A percentile compares a stretch with the other conserved stretches of the same genome.
Conservation (phyloP, 352 stramenopile genomes). For the Phytophthora sojae region DNA sequence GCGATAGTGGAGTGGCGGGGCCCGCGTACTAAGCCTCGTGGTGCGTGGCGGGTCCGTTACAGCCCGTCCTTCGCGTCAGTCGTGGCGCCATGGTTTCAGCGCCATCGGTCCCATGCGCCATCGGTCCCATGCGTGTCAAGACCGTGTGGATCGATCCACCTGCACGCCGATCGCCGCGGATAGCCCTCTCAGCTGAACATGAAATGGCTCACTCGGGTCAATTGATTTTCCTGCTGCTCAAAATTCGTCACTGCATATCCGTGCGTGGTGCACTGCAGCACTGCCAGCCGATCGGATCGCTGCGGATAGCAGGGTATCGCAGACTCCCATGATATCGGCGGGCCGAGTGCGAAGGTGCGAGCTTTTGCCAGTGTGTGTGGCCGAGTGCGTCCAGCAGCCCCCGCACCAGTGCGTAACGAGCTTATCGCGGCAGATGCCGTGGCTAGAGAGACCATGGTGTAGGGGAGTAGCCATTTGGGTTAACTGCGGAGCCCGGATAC, state of each 20-base stretch:
- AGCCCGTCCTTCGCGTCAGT: constrained; percentile 9
- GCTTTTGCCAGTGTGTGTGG: neutral
- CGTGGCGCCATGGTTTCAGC: constrained; percentile 19
- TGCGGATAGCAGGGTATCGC: constrained; percentile 22
- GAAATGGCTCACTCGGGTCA: neutral
- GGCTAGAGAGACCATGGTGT: neutral
- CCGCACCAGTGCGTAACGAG: constrained; percentile 7
- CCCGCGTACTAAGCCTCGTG: neutral
- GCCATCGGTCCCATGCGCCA: too few species aligned
- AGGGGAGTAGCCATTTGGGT: neutral
- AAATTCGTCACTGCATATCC: neutral
- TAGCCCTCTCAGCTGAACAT: neutral
- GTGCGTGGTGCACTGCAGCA: neutral
- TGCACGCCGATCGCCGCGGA: constrained; percentile 2
- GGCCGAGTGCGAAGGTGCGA: neutral
- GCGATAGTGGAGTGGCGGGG: neutral
- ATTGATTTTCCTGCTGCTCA: neutral
- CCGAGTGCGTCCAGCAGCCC: neutral
- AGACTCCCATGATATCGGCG: constrained; percentile 21
- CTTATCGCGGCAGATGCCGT: constrained; percentile 7
- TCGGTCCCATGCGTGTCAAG: neutral
- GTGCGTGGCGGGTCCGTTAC: constrained; percentile 6
- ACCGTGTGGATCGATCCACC: neutral
- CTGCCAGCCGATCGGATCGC: constrained; percentile 11
- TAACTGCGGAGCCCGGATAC: neutral